Base-by-base conservation (phyloP, 208 protist species). In the Crithidia thermophila region DNA sequence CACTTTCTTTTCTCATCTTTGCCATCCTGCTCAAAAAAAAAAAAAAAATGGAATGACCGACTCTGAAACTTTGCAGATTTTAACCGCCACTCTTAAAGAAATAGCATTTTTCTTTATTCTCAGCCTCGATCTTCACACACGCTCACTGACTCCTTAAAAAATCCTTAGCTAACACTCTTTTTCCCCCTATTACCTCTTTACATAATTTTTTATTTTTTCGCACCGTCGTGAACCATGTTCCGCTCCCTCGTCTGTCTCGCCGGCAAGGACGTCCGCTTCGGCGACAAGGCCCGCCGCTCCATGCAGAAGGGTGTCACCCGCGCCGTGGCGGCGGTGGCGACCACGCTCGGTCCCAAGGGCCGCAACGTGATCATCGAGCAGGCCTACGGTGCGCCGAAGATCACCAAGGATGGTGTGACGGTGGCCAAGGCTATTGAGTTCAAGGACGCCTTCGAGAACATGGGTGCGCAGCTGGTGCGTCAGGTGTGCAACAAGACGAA, bases 331-430 rank as follows among this genome's bases (percentile, higher is more conserved):
- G 97, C 98, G 21, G 98, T 99, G 9, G 85, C 97, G 42, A 95
- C 97, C 37, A 99, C 98, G 31, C 91, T 99, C 18, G 99, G 99
- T 20, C 99, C 99, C 75, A 99, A 98, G 88, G 98, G 98, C 40
- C 87, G 98, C 65, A 99, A 99, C 76, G 98, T 99, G 25, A 96
- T 99, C 37, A 97, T 99, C 42, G 98, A 99, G 70, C 98, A 99
- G 79, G 62, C 87, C 47, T 99, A 98, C 77, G 98, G 97, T 57
- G 65, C 88, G 23, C 98, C 99, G 47, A 98, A 99, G 76, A 99
- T 99, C 84, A 99, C 99, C 36, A 99, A 99, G 93, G 99, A 99
- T 70, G 99, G 99, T 83, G 99, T 99, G 42, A 99, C 98, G 23
- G 99, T 99, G 20, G 99, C 99, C 18, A 98, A 99, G 78, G 73